Base-by-base conservation (phyloP, 2,329 filamentous ascomycete species). In the Trichoderma brevicompactum region DNA sequence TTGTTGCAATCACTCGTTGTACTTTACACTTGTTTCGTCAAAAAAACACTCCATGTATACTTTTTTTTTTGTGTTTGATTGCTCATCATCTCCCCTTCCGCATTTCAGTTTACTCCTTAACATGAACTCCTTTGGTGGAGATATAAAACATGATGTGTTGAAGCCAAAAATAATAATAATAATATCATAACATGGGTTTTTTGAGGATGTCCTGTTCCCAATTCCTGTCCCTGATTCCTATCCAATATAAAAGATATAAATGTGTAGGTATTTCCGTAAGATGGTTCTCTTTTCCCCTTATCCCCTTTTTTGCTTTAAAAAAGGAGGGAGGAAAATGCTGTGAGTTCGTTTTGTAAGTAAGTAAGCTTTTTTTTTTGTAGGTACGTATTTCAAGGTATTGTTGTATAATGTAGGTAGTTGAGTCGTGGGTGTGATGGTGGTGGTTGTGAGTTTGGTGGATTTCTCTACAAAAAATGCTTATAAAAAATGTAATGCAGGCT, bases 131-230 rank as follows among this genome's bases (percentile, higher is more conserved):
- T 55, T 54, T 9, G 4, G 15, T 13, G 1, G 23, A n/a, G 28
- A 34, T 6, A 50, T 5, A 9, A 41, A 41, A 41, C 12, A 23
- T 56, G 10, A 36, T 36, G n/a, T 17, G 54, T 15, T 34, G 6
- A 44, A 19, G 23, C 23, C 23, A 44, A 34, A 32, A 40, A n/a
- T n/a, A n/a, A n/a, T n/a, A n/a, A n/a, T n/a, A n/a, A n/a, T n/a
- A 12, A 43, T 15, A 43, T n/a, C 13, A 32, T 55, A 55, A 55
- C 48, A 53, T 53, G 40, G 58, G n/a, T n/a, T 9, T 60, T 49
- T 52, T 43, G 40, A 23, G n/a, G 28, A 23, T 62, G 46, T 62
- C 59, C 59, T 62, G 59, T 53, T 53, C 59, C 34, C 23, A 3
- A 5, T 28, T 5, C 23, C 23, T 28, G 23, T 28, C 23, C 23